Percentiles rank a stretch among this genome's conserved stretches.
phyloP scores from a whole-genome alignment of 495 filamentous ascomycete genomes.

The Xylona heveae region DNA sequence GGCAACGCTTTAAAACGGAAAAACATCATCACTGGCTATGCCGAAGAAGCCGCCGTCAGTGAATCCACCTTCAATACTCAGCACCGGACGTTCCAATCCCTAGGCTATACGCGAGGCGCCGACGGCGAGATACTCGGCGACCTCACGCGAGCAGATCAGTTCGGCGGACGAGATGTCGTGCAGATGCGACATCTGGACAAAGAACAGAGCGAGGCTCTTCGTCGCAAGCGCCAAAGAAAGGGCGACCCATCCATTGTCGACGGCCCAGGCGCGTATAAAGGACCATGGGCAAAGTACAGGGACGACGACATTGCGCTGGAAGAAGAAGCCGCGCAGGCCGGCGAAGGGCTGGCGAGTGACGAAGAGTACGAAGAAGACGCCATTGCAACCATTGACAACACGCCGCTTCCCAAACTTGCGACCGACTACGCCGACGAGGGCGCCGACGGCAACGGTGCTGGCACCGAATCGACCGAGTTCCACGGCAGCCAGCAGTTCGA shows the following conservation, averaged over 20 bases:
- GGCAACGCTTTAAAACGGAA: constrained; percentile 52
- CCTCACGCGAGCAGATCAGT: constrained; percentile 24
- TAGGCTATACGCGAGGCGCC: constrained; percentile 33
- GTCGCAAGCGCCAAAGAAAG: constrained; percentile 56
- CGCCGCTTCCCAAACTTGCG: constrained; percentile 30
- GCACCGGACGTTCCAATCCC: constrained; percentile 51
- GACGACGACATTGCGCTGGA: constrained; percentile 41
- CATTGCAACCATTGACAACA: constrained; percentile 24
- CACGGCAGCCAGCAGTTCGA: constrained; percentile 67
- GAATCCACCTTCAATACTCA: constrained; percentile 72
- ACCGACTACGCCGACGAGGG: constrained; percentile 36
- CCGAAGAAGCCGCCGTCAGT: constrained; percentile 72
- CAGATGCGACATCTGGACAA: constrained; percentile 42
- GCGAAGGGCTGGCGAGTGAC: constrained; percentile 46
- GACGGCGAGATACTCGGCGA: constrained; percentile 32
- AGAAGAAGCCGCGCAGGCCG: constrained; percentile 23
- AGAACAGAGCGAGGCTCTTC: constrained; percentile 39
- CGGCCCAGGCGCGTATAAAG: constrained; percentile 69
- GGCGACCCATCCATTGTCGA: constrained; percentile 68
- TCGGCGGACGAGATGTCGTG: constrained; percentile 32
- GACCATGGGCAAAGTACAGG: constrained; percentile 83
- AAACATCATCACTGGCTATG: constrained; percentile 76
- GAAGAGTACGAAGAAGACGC: constrained; percentile 61
- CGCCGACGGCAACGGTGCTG: constrained; percentile 19
- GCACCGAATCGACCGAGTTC: constrained; percentile 69